Percentiles rank a stretch among this genome's conserved stretches.
phyloP scores from a whole-genome alignment of 306 rosid genomes.

The Adenanthera pavonina region DNA sequence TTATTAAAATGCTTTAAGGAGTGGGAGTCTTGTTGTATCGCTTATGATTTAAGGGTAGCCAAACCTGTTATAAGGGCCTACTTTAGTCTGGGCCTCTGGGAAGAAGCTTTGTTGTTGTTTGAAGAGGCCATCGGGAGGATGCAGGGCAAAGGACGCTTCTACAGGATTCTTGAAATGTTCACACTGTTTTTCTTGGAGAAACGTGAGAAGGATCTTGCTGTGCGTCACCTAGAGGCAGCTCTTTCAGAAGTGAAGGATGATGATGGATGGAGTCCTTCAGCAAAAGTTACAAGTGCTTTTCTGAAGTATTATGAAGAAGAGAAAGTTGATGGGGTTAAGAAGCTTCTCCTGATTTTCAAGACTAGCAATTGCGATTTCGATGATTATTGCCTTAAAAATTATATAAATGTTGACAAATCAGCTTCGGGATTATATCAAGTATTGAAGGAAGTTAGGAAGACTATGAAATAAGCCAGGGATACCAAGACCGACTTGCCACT shows the following conservation, averaged over 20 bases:
- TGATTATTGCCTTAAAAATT: slow-evolving; percentile 57
- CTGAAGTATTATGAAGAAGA: slow-evolving; percentile 65
- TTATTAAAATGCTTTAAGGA: slow-evolving; percentile 59
- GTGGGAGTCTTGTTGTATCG: slow-evolving; percentile 68
- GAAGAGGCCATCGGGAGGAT: slow-evolving; percentile 54
- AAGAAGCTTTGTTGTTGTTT: slow-evolving; percentile 67
- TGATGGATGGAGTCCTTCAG: slow-evolving; percentile 54
- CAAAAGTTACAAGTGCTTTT: slow-evolving; percentile 52
- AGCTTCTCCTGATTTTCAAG: slow-evolving; percentile 65
- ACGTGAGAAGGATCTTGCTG: slow-evolving; percentile 55
- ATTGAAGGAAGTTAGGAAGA: slow-evolving; percentile 42
- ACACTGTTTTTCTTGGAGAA: slow-evolving; percentile 59
- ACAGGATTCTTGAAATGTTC: slow-evolving; percentile 62
- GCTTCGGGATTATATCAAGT: slow-evolving; percentile 45
- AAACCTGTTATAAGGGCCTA: slow-evolving; percentile 53
- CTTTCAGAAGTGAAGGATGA: slow-evolving; percentile 48
- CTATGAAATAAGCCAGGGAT: background rate
- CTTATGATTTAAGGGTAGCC: slow-evolving; percentile 65
- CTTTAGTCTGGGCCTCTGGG: slow-evolving; percentile 55
- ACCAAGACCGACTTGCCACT: background rate
- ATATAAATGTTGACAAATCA: slow-evolving; percentile 48
- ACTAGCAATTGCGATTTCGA: slow-evolving; percentile 44
- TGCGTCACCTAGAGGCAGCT: slow-evolving; percentile 56
- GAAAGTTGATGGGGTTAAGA: slow-evolving; percentile 65
- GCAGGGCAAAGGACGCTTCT: slow-evolving; percentile 52